phyloP scores from a whole-genome alignment of 441 rosid species.

The Daphne laureola region DNA sequence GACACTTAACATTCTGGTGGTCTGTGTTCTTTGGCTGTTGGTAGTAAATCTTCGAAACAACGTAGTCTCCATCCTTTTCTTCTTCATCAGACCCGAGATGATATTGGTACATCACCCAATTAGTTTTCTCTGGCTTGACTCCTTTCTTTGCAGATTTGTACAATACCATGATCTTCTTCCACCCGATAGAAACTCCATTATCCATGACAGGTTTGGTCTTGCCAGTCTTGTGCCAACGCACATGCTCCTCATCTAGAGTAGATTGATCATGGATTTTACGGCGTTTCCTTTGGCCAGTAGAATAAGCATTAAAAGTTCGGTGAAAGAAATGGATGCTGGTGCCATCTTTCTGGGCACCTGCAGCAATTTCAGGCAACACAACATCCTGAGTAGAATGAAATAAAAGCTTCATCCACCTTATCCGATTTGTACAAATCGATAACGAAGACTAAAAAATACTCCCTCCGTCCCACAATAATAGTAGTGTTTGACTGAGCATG shows the following conservation, averaged over 20 bases:
- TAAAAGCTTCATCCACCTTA: no score
- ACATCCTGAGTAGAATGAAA: no score
- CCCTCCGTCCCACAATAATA: no score
- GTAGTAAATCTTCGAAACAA: conserved; percentile 67
- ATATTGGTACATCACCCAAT: conserved; percentile 91
- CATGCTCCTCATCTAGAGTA: conserved; percentile 38
- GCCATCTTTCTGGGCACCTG: conserved; percentile 90
- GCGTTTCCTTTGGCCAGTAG: conserved; percentile 90
- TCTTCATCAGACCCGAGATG: conserved; percentile 75
- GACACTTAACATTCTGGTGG: conserved; percentile 20
- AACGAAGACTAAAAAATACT: no score
- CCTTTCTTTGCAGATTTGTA: conserved; percentile 69
- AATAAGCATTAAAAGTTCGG: conserved; percentile 70
- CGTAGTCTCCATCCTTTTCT: conserved; percentile 67
- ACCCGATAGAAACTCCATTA: conserved; percentile 63
- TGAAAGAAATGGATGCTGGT: conserved; percentile 72
- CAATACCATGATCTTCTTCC: conserved; percentile 91
- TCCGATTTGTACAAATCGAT: no score
- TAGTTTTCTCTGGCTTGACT: conserved; percentile 57
- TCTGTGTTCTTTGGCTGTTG: conserved; percentile 51
- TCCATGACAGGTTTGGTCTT: conserved; percentile 57
- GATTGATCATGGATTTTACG: conserved; percentile 52
- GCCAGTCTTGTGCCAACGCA: conserved; percentile 99
- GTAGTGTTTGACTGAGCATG: no score
- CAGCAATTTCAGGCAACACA: conserved; percentile 7